Conservation (phyloP, 2,329 filamentous ascomycete species). For the Emergomyces orientalis region DNA sequence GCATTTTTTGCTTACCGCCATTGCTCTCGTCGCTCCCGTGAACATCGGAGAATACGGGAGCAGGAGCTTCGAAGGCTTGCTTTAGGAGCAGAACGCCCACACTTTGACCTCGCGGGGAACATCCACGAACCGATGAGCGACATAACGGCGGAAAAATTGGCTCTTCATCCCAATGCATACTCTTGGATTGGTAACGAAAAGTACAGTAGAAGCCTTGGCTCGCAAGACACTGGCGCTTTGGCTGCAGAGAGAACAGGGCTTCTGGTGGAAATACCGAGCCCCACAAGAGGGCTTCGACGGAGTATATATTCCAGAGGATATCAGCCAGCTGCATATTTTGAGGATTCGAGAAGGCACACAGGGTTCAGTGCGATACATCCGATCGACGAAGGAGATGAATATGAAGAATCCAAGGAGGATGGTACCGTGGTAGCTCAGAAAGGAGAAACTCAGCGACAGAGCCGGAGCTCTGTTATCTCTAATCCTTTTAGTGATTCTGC, state of each 20-base stretch:
- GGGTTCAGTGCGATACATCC: constrained; percentile 50
- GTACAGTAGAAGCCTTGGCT: constrained; percentile 17
- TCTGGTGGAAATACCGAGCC: constrained; percentile 33
- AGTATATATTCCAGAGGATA: constrained; percentile 32
- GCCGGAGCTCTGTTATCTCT: constrained; percentile 12
- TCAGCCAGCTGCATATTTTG: constrained; percentile 37
- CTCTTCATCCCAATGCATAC: constrained; percentile 17
- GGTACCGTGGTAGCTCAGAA: constrained; percentile 10
- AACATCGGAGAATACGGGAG: constrained; percentile 39
- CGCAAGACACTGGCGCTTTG: constrained; percentile 23
- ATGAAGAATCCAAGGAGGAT: constrained; percentile 34
- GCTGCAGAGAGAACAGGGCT: constrained; percentile 36
- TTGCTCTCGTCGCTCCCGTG: constrained; percentile 34
- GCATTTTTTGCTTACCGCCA: constrained; percentile 44
- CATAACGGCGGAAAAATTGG: constrained; percentile 5
- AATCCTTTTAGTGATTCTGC: constrained; percentile 24
- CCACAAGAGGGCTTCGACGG: constrained; percentile 32
- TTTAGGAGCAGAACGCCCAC: constrained; percentile 41
- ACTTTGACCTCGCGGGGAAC: constrained; percentile 35
- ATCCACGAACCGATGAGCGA: constrained; percentile 17
- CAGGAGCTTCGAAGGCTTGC: constrained; percentile 47
- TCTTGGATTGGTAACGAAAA: constrained; percentile 24
- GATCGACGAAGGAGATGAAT: constrained; percentile 55
- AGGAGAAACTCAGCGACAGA: constrained; percentile 13
- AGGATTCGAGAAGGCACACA: constrained; percentile 41